phyloP scores from a whole-genome alignment of 2,329 filamentous ascomycete species.

The Penicillium sp. region DNA sequence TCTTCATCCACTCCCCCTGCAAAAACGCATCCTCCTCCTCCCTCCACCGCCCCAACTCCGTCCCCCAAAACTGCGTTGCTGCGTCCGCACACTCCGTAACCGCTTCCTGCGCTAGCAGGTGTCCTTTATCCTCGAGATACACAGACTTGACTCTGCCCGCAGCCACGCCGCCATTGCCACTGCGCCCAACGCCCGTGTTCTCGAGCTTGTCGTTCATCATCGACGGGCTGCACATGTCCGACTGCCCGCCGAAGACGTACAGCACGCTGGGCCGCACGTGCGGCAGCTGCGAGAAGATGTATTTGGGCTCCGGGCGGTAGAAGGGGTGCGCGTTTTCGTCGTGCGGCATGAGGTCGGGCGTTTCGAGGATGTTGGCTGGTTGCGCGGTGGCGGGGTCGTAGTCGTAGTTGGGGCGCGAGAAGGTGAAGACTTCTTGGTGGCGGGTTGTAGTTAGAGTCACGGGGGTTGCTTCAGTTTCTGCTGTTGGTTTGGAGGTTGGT shows the following conservation, averaged over 20 bases:
- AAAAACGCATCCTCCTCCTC: constrained; percentile 53
- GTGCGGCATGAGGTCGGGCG: constrained; percentile 42
- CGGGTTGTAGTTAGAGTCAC: constrained; percentile 75
- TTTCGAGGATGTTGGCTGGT: constrained; percentile 39
- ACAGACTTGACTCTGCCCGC: constrained; percentile 65
- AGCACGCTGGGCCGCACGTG: constrained; percentile 43
- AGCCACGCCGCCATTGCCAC: constrained; percentile 53
- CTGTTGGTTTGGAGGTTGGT: constrained; percentile 9
- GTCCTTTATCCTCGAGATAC: constrained; percentile 63
- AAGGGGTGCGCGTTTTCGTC: constrained; percentile 34
- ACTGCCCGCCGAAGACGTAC: constrained; percentile 44
- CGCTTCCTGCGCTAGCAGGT: constrained; percentile 80
- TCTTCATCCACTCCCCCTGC: constrained; percentile 49
- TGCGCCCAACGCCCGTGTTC: constrained; percentile 35
- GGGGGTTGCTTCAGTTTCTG: constrained; percentile 23
- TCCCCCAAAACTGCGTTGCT: constrained; percentile 54
- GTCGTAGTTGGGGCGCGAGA: constrained; percentile 50
- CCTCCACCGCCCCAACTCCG: constrained; percentile 57
- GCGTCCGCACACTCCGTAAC: constrained; percentile 62
- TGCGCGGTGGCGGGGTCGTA: constrained; percentile 50
- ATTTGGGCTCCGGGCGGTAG: constrained; percentile 40
- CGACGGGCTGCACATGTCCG: constrained; percentile 36
- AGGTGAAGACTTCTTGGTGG: constrained; percentile 72
- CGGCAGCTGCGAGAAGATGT: constrained; percentile 37
- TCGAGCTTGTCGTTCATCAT: constrained; percentile 40